These are phyloP conservation scores for Solanum hybrid DNA, from an alignment of 305 asterid species.

Conservation along the genomic window DNA sequence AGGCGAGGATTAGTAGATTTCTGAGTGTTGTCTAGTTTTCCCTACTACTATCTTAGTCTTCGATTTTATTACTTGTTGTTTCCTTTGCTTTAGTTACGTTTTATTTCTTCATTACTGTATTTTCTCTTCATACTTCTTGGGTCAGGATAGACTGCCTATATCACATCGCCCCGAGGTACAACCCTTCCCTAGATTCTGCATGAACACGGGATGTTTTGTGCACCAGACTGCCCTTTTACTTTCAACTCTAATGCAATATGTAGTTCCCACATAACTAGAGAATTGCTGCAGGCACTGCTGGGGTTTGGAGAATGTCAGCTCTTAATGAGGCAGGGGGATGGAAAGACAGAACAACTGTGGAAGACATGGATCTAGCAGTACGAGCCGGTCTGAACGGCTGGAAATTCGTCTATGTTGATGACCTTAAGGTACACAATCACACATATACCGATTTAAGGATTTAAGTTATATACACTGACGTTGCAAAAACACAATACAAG, in stretches of 20 bases:
- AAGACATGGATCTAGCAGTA: conserved; percentile 28
- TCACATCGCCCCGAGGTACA: accelerated
- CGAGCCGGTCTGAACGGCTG: conserved; percentile 27
- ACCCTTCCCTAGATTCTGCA: background rate
- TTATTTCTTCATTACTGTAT: background rate
- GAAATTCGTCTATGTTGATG: conserved; percentile 22
- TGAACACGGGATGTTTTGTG: background rate
- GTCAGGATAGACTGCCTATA: background rate
- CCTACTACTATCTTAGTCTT: background rate
- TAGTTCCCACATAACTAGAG: background rate
- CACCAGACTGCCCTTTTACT: background rate
- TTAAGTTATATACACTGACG: background rate
- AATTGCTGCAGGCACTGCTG: conserved; percentile 23
- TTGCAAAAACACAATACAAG: background rate
- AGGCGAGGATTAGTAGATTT: background rate
- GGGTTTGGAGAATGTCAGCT: conserved; percentile 26
- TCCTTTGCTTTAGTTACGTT: accelerated
- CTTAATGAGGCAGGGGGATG: conserved; percentile 29
- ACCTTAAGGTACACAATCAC: conserved; percentile 11
- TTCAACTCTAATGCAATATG: background rate
- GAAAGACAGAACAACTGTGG: conserved; percentile 29
- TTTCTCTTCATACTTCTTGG: background rate
- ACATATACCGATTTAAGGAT: background rate
- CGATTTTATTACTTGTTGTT: background rate
- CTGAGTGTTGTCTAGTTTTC: background rate